Percentiles rank a stretch among this genome's conserved stretches.
These are phyloP conservation scores for Prunus padus DNA, from an alignment of 306 rosid genomes.

Conservation along the genomic window DNA sequence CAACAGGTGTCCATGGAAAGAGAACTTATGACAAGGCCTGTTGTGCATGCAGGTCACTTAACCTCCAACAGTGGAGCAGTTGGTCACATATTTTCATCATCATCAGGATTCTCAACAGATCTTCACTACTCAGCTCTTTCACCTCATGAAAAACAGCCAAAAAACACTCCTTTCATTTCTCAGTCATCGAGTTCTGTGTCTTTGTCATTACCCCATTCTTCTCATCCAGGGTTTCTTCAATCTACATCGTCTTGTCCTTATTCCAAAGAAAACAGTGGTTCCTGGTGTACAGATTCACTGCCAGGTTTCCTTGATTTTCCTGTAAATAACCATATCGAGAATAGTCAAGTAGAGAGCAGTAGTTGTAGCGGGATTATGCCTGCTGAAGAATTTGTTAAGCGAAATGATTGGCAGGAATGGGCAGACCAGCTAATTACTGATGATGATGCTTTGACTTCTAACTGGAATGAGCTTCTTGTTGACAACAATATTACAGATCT, in stretches of 20 bases:
- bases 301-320: conserved; percentile 75
- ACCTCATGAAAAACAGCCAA: conserved; percentile 53
- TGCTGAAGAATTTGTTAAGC: conserved; percentile 68
- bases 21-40: conserved; percentile 50
- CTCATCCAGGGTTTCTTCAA: conserved; percentile 48
- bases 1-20: conserved; percentile 59
- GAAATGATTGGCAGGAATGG: conserved; percentile 89
- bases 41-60: conserved; percentile 50
- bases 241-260: conserved; percentile 52
- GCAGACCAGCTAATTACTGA: conserved; percentile 88
- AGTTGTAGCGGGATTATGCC: conserved; percentile 59
- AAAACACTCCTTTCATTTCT: conserved; percentile 54
- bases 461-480: conserved; percentile 81
- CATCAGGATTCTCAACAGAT: conserved; percentile 78
- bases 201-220: conserved; percentile 56
- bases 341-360: conserved; percentile 62
- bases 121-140: conserved; percentile 80
- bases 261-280: conserved; percentile 53
- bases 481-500: conserved; percentile 61
- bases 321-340: conserved; percentile 54
- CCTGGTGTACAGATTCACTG: conserved; percentile 77
- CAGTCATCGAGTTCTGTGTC: conserved; percentile 47
- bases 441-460: conserved; percentile 72
- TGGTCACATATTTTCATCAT: conserved; percentile 85
- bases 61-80: conserved; percentile 63